Evolutionary conservation across 139 green algal genomes (phyloP), one percentile per base, ranked within the genome.

Genomic region (Tetraselmis chui): DNA sequence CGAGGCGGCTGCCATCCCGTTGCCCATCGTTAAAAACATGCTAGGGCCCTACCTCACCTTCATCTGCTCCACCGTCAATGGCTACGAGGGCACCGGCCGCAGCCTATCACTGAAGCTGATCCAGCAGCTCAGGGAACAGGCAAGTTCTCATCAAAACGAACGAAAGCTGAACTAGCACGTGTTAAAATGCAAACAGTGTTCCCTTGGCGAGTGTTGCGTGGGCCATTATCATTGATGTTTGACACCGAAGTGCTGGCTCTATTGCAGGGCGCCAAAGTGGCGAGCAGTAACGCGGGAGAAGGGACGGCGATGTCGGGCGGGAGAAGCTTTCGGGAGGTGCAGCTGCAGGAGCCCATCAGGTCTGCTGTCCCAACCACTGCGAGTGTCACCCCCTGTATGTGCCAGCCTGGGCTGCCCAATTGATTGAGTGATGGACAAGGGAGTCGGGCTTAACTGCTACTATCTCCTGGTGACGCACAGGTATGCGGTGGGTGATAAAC

Each of bases 31-130:
- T 23, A 97, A 96, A 84, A 75, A 87, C 29, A 89, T 99, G 88
- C 89, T 99, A 82, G 96, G 96, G 1, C 96, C 96, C 24, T 99
- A 99, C 91, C 89, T 99, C 18, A 94, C 99, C 28, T 99, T 99
- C 91, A 89, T 99, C 1, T 97, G 94, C 91, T 98, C 95, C 67
- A 98, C 95, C 1, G 93, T 98, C n/a, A 97, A 96, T 74, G 93
- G 91, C 11, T 99, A 99, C 83, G 96, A 99, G 89, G 96, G 96
- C 85, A 99, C 96, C 0, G 96, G 96, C 1, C 93, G 96, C 77
- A 94, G 89, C 79, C 86, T 99, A 77, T 96, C 90, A 0, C 91
- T 99, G 0, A 99, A 99, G 89, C 90, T 99, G 29, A 95, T 99
- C 59, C 88, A 94, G 86, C 94, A 98, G 91, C 90, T 99, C 79